Conservation (phyloP, 768 basidiomycete genomes). For the Kwoniella bestiolae region DNA sequence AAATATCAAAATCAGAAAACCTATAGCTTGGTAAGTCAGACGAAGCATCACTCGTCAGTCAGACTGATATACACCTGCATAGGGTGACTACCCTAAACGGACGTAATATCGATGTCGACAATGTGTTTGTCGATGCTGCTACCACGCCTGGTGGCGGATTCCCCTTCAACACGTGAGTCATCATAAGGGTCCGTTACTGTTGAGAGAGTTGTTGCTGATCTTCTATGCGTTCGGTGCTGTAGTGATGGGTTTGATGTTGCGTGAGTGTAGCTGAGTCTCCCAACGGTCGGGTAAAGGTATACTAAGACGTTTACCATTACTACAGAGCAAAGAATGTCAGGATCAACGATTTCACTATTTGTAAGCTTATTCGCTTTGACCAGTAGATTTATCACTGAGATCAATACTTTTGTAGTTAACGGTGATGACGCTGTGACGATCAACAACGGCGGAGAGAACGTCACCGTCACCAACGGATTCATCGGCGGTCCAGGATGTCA, state of each 20-base stretch:
- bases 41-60: not conserved
- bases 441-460: slow-evolving; percentile 61
- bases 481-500: slow-evolving; percentile 62
- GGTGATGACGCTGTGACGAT: slow-evolving; percentile 64
- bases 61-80: too few relatives aligned
- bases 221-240: not conserved
- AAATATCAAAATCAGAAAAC: slow-evolving; percentile 62
- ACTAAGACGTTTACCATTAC: not conserved
- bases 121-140: slow-evolving; percentile 41
- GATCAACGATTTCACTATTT: slow-evolving; percentile 57
- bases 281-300: not conserved
- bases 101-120: slow-evolving; percentile 39
- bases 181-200: too few relatives aligned
- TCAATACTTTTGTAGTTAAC: slow-evolving; percentile 51
- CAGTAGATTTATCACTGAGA: not conserved
- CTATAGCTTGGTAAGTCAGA: slow-evolving; percentile 61
- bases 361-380: slow-evolving; percentile 2
- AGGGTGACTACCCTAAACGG: slow-evolving; percentile 52
- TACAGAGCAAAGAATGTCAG: slow-evolving; percentile 35
- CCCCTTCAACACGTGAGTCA: slow-evolving; percentile 47
- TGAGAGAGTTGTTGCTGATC: too few relatives aligned
- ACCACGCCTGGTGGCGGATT: slow-evolving; percentile 28
- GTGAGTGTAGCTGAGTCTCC: not conserved
- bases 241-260: slow-evolving; percentile 46
- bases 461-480: slow-evolving; percentile 61